A percentile compares a stretch with the other conserved stretches of the same genome.
Conservation (phyloP, 106 monocot species). For the Iris macrosiphon region DNA sequence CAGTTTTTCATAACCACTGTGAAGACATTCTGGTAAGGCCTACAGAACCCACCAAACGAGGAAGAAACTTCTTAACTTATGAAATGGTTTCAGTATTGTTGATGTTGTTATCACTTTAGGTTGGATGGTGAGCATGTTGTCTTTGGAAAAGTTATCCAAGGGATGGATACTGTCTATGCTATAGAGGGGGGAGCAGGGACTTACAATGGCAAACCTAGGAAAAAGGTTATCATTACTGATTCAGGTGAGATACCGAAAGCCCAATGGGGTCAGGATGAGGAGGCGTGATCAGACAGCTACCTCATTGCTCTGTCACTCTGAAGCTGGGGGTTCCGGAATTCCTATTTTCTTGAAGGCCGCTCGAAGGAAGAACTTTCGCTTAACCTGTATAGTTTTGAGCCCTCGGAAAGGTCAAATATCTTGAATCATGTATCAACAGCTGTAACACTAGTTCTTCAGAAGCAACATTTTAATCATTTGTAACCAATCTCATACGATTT, state of each 20-base stretch:
- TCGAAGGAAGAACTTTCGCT: no score
- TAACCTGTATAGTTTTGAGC: no score
- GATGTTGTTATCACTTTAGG: constrained; percentile 17
- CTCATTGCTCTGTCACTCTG: no score
- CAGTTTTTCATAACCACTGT: constrained; percentile 97
- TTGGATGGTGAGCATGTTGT: constrained; percentile 91
- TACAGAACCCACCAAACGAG: not conserved
- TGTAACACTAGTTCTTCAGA: no score
- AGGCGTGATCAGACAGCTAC: no score
- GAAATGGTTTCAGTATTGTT: not conserved
- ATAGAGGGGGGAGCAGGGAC: constrained; percentile 93
- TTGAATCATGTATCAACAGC: no score
- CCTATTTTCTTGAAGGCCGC: no score
- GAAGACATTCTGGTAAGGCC: constrained; percentile 76
- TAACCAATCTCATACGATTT: no score
- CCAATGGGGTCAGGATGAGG: constrained; percentile 39
- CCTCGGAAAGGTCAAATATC: no score
- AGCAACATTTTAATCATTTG: no score
- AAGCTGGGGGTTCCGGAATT: no score
- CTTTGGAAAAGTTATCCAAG: constrained; percentile 80
- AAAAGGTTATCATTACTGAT: constrained; percentile 71
- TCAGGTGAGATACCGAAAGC: constrained; percentile 74
- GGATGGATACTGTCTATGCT: constrained; percentile 87
- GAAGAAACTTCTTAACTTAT: not conserved
- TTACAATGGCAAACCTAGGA: constrained; percentile 84